Evolutionary conservation across 148 eudicot genomes (phyloP).

Genomic region (Fagopyrum homotropicum): DNA sequence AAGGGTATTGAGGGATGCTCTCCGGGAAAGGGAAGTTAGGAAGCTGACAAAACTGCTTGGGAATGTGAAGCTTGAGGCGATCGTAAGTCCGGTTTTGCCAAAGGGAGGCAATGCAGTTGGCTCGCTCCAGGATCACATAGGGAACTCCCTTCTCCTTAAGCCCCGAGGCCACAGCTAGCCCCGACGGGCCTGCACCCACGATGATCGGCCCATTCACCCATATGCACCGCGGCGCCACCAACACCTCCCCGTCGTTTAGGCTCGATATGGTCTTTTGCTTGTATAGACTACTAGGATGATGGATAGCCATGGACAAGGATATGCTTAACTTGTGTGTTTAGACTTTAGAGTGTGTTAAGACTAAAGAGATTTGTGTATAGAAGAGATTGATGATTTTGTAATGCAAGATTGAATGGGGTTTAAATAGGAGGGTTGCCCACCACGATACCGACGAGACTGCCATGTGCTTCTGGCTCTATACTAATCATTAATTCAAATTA

Average conservation of each 20-base stretch:
- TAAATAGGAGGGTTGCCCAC: constrained; percentile 30
- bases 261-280: constrained; percentile 27
- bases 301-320: constrained; percentile 2
- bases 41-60: constrained; percentile 72
- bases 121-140: constrained; percentile 58
- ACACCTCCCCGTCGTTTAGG: constrained; percentile 34
- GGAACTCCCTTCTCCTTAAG: constrained; percentile 68
- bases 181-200: constrained; percentile 78
- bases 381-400: constrained; percentile 16
- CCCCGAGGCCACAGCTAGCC: constrained; percentile 67
- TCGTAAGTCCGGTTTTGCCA: constrained; percentile 70
- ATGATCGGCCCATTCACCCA: constrained; percentile 74
- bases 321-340: too few relatives aligned
- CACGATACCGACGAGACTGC: constrained; percentile 19
- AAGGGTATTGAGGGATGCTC: constrained; percentile 61
- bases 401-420: constrained; percentile 18
- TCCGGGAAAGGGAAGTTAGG: constrained; percentile 63
- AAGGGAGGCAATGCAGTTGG: constrained; percentile 76
- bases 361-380: constrained; percentile 1
- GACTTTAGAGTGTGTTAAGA: background rate
- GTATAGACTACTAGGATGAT: constrained; percentile 13
- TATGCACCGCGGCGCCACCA: constrained; percentile 44
- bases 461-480: constrained; percentile 28
- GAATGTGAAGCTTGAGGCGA: constrained; percentile 73
- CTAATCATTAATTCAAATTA: too few relatives aligned